Base-by-base conservation (phyloP, 208 protist species). In the Leishmania arabica region DNA sequence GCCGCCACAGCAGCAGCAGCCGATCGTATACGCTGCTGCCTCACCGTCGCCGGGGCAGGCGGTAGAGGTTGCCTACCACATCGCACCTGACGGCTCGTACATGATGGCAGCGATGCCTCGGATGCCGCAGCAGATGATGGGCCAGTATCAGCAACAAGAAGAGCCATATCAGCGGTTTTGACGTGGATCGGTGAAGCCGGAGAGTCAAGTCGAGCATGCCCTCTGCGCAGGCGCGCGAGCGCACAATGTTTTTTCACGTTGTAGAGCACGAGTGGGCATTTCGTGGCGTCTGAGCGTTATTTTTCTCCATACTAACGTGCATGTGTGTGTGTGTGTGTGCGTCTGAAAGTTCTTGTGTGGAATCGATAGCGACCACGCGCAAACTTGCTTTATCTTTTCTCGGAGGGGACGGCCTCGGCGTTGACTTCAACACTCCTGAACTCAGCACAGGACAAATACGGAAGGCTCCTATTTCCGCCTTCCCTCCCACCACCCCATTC, bases 31-130 rank as follows among this genome's bases (percentile, higher is more conserved):
- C 17, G 21, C 77, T 2, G 49, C 66, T 3, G 17, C 70, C 37
- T 0, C 31, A n/a, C 58, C 37, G 19, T 37, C 31, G 40, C n/a
- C 37, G 37, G 74, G 53, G 34, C 56, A 65, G 19, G 21, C 53
- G 27, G 62, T 64, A 8, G n/a, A 11, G 1, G 34, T 79, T 31
- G 49, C 64, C 21, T 79, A 79, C 49, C 76, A 79, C 37, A 72
- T 79, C 8, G 13, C 47, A 58, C 62, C 76, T 31, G 76, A 79
- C 47, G 76, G 76, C 27, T 62, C 76, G 17, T 79, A 72, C 45
- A n/a, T 79, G 31, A 65, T 77, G 58, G 27, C 76, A 42, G 21
- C 76, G 40, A 27, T 31, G 2, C 49, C 51, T 27, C 37, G 53
- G 60, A 40, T 79, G 24, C 42, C 40, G n/a, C 72, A 75, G 65